These are phyloP conservation scores for Arthroderma sp. DNA, from an alignment of 2,329 filamentous ascomycete genomes.

Conservation along the genomic window DNA sequence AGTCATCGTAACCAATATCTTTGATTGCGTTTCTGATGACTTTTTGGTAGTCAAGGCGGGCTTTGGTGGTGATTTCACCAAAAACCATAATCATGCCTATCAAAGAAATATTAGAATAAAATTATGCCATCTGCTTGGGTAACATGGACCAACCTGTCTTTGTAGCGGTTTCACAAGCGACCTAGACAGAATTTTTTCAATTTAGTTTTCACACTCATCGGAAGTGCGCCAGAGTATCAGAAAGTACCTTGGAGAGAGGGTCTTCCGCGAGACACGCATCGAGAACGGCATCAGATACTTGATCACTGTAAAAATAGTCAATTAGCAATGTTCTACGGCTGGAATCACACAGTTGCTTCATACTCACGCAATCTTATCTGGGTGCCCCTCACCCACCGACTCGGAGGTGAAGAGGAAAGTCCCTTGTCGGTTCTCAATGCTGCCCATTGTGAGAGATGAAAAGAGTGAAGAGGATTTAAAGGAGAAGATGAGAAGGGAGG, in stretches of 20 bases:
- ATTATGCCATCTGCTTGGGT: neutral
- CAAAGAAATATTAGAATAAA: slow-evolving; percentile 6
- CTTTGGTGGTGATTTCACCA: slow-evolving; percentile 96
- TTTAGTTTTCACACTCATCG: slow-evolving; percentile 6
- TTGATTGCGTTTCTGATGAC: slow-evolving; percentile 88
- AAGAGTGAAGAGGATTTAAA: slow-evolving; percentile 13
- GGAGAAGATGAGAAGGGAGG: slow-evolving; percentile 15
- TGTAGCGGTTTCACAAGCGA: slow-evolving; percentile 97
- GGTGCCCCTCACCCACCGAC: slow-evolving; percentile 80
- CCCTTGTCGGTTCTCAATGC: slow-evolving; percentile 30
- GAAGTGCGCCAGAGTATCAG: too few species aligned
- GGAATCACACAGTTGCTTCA: neutral
- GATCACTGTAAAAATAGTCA: slow-evolving; percentile 46
- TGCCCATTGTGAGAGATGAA: slow-evolving; percentile 41
- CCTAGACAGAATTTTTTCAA: slow-evolving; percentile 23
- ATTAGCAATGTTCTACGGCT: slow-evolving; percentile 1
- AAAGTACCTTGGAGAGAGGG: slow-evolving; percentile 72
- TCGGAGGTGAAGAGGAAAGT: slow-evolving; percentile 85
- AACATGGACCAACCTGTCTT: slow-evolving; percentile 63
- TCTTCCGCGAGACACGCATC: slow-evolving; percentile 93
- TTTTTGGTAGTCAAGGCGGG: slow-evolving; percentile 94
- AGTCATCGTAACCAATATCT: slow-evolving; percentile 97
- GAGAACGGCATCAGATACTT: slow-evolving; percentile 96
- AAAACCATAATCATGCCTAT: slow-evolving; percentile 88
- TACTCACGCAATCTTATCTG: slow-evolving; percentile 77